Conservation (phyloP, 805 yeast genomes). For the Candida sanyiensis region DNA sequence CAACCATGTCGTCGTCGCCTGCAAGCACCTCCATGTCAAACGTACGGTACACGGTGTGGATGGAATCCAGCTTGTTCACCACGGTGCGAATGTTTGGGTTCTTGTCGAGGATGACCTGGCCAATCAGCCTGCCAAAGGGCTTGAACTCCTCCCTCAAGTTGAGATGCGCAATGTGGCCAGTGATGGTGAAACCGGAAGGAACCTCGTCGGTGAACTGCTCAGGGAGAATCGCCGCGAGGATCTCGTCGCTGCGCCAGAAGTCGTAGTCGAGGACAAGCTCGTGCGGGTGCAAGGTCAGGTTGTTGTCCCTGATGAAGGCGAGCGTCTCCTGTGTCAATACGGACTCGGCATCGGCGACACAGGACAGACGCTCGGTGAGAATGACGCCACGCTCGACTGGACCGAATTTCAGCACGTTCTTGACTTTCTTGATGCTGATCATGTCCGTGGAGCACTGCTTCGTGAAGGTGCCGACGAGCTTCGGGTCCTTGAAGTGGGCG, state of each 20-base stretch:
- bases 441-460: conserved; percentile 53
- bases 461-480: conserved; percentile 42
- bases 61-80: conserved; percentile 84
- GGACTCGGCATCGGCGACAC: conserved; percentile 31
- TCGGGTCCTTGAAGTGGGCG: conserved; percentile 65
- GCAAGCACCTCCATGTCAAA: conserved; percentile 93
- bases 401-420: conserved; percentile 53
- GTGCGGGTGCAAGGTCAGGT: conserved; percentile 47
- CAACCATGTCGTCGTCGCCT: conserved; percentile 69
- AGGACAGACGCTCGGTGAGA: conserved; percentile 45
- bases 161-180: conserved; percentile 94
- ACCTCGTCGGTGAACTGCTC: conserved; percentile 59
- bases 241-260: conserved; percentile 88
- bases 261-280: conserved; percentile 57
- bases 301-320: conserved; percentile 41
- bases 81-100: conserved; percentile 71
- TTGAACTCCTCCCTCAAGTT: conserved; percentile 79
- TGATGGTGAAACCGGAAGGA: conserved; percentile 87
- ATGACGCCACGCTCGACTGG: conserved; percentile 44
- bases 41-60: conserved; percentile 84
- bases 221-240: conserved; percentile 73
- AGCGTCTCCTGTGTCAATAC: conserved; percentile 39
- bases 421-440: conserved; percentile 63
- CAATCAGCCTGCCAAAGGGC: conserved; percentile 76
- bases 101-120: conserved; percentile 85